Evolutionary conservation across 2,329 filamentous ascomycete genomes (phyloP).

Genomic region (Aspergillus versicolor): DNA sequence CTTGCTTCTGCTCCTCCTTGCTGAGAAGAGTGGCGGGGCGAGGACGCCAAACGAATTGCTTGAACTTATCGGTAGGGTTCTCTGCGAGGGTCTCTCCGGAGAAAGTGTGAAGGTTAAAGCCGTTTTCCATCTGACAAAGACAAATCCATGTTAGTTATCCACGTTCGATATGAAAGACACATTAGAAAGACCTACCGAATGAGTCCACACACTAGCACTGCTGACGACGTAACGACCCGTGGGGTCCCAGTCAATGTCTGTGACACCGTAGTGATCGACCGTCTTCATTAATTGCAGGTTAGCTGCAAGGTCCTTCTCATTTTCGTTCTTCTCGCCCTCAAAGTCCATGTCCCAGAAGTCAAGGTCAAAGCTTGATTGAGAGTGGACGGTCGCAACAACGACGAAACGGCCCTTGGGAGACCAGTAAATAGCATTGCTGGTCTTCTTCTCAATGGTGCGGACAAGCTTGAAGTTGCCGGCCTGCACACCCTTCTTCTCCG

Average conservation of each 20-base stretch:
- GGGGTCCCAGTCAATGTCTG: constrained; percentile 97
- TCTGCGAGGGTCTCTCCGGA: constrained; percentile 84
- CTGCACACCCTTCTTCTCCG: constrained; percentile 85
- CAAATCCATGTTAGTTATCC: constrained; percentile 18
- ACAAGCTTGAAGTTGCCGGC: constrained; percentile 96
- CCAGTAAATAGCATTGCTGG: constrained; percentile 99
- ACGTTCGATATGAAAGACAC: constrained; percentile 7
- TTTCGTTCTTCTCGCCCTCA: constrained; percentile 91
- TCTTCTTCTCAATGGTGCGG: constrained; percentile 96
- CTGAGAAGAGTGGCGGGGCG: constrained; percentile 85
- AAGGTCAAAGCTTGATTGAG: constrained; percentile 88
- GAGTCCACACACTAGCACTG: constrained; percentile 93
- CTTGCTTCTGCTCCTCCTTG: constrained; percentile 96
- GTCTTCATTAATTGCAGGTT: constrained; percentile 95
- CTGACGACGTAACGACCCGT: constrained; percentile 92
- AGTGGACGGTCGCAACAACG: constrained; percentile 87
- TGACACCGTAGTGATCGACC: constrained; percentile 94
- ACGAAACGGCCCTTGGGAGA: constrained; percentile 94
- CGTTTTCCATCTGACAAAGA: constrained; percentile 84
- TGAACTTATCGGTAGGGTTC: constrained; percentile 93
- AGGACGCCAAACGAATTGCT: constrained; percentile 94
- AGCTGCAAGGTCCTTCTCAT: constrained; percentile 88
- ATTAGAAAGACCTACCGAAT: constrained; percentile 61
- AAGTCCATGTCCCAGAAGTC: constrained; percentile 99
- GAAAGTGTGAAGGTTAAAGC: constrained; percentile 98